Evolutionary conservation across 2,329 filamentous ascomycete genomes (phyloP).

Genomic region (Calonectria honghensis): DNA sequence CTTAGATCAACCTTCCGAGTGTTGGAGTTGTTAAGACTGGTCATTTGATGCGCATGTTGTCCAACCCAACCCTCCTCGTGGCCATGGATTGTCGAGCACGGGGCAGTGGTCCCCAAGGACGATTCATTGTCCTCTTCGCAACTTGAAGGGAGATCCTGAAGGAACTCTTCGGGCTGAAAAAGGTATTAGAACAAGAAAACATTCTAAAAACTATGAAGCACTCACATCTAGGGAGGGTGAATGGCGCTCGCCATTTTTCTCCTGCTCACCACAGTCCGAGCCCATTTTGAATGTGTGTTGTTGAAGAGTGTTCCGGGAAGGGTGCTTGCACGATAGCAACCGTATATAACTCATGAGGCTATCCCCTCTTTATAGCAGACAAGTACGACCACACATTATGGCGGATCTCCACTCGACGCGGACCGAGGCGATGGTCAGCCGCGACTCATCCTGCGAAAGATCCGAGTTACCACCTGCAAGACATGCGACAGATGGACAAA

Average conservation of each 20-base stretch:
- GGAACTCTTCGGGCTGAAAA: neutral
- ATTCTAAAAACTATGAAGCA: too few relatives aligned
- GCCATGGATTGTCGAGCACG: neutral
- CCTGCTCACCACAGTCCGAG: neutral
- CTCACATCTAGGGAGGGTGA: neutral
- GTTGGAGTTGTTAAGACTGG: neutral
- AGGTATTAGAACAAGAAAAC: neutral
- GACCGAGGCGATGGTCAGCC: neutral
- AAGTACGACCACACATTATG: neutral
- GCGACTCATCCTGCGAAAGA: neutral
- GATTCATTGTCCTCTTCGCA: conserved; percentile 3
- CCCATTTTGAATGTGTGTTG: neutral
- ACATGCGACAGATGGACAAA: neutral
- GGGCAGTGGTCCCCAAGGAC: neutral
- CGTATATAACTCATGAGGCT: neutral
- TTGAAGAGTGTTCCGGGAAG: neutral
- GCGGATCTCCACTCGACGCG: too few relatives aligned
- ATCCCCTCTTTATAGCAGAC: neutral
- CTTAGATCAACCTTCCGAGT: conserved; percentile 12
- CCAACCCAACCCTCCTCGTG: neutral
- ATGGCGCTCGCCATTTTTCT: neutral
- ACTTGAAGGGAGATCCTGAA: neutral
- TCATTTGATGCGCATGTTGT: neutral
- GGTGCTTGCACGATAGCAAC: too few relatives aligned
- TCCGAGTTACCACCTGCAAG: neutral